A percentile compares a stretch with the other conserved stretches of the same genome.
phyloP scores from a whole-genome alignment of 768 basidiomycete genomes.

The Boletus vinaceobasis region DNA sequence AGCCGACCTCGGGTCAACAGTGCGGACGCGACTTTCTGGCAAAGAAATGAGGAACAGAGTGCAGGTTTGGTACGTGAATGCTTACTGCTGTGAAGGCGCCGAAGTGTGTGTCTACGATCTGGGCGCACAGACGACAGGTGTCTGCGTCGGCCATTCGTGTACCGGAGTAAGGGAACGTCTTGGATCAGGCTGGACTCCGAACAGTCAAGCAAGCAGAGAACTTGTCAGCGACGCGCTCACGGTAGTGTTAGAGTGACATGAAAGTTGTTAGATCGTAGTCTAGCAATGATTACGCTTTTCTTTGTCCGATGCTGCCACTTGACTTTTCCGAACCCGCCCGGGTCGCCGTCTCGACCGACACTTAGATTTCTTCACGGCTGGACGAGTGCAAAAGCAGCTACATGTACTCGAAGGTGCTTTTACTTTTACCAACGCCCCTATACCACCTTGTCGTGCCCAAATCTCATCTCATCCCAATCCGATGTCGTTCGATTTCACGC shows the following conservation, averaged over 20 bases:
- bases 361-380: not conserved
- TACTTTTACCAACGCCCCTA: not conserved
- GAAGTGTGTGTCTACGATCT: slow-evolving; percentile 64
- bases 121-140: slow-evolving; percentile 55
- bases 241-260: slow-evolving; percentile 13
- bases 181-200: not conserved
- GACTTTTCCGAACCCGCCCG: not conserved
- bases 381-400: not conserved
- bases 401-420: slow-evolving; percentile 11
- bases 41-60: slow-evolving; percentile 1
- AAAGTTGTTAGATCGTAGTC: not conserved
- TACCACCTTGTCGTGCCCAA: slow-evolving; percentile 1
- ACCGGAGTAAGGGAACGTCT: not conserved
- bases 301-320: not conserved
- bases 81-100: slow-evolving; percentile 64
- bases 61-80: not conserved
- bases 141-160: slow-evolving; percentile 60
- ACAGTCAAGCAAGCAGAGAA: not conserved
- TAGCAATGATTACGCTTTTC: not conserved
- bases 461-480: not conserved
- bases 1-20: slow-evolving; percentile 83
- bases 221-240: not conserved
- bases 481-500: slow-evolving; percentile 14
- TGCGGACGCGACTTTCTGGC: slow-evolving; percentile 66
- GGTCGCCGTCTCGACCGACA: not conserved